Percentiles rank a stretch among this genome's conserved stretches.
These are phyloP conservation scores for Pseudogymnoascus sp. DNA, from an alignment of 2,329 filamentous ascomycete species.

Conservation along the genomic window DNA sequence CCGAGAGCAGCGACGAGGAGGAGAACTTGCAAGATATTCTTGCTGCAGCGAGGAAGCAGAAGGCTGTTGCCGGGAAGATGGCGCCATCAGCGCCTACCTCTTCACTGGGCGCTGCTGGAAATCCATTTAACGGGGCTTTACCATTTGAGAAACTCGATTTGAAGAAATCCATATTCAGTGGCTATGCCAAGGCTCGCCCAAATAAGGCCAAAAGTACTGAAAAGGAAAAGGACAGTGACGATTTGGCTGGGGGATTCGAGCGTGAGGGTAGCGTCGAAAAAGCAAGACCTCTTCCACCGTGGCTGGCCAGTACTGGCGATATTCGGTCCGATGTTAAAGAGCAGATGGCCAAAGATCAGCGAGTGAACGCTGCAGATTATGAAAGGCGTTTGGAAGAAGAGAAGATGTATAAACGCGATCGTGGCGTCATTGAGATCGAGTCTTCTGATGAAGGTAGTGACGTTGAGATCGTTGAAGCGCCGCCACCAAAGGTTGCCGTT, in stretches of 20 bases:
- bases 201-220: background rate
- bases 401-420: slow-evolving; percentile 36
- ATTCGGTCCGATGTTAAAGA: slow-evolving; percentile 55
- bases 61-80: slow-evolving; percentile 31
- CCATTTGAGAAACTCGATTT: slow-evolving; percentile 83
- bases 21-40: slow-evolving; percentile 72
- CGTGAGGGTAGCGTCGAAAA: slow-evolving; percentile 26
- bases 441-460: slow-evolving; percentile 50
- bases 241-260: slow-evolving; percentile 32
- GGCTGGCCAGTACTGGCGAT: slow-evolving; percentile 58
- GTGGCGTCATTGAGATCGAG: slow-evolving; percentile 52
- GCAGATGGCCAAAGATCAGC: slow-evolving; percentile 45
- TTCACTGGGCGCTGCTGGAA: slow-evolving; percentile 35
- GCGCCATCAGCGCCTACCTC: background rate
- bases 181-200: background rate
- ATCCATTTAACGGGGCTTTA: slow-evolving; percentile 68
- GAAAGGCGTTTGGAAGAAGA: slow-evolving; percentile 49
- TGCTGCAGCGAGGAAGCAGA: slow-evolving; percentile 58
- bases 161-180: slow-evolving; percentile 49
- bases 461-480: slow-evolving; percentile 47
- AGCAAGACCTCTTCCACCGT: slow-evolving; percentile 59
- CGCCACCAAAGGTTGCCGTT: slow-evolving; percentile 26
- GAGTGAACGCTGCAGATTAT: slow-evolving; percentile 56
- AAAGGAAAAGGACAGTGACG: slow-evolving; percentile 20
- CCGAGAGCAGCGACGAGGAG: slow-evolving; percentile 59